A percentile compares a stretch with the other conserved stretches of the same genome.
phyloP scores from a whole-genome alignment of 805 yeast species.

The Sugiyamaella lignohabitans region DNA sequence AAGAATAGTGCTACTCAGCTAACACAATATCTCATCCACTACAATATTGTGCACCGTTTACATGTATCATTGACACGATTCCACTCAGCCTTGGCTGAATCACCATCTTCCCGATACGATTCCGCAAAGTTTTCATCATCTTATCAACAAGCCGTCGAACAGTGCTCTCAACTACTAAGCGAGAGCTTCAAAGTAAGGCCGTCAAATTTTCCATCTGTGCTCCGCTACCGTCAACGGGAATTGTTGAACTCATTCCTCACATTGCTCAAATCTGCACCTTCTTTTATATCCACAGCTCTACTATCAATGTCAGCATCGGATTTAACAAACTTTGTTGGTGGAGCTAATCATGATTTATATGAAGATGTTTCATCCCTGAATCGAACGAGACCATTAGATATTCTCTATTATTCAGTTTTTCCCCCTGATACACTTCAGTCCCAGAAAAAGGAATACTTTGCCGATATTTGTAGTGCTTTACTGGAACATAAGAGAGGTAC shows the following conservation, averaged over 20 bases:
- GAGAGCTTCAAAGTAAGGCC: constrained; percentile 6
- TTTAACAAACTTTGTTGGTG: constrained; percentile 15
- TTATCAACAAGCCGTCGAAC: constrained; percentile 19
- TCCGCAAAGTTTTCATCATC: constrained; percentile 16
- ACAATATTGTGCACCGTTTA: constrained; percentile 17
- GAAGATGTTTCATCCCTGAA: constrained; percentile 22
- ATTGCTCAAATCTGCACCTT: constrained; percentile 30
- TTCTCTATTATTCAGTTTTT: constrained; percentile 28
- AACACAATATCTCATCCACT: constrained; percentile 15
- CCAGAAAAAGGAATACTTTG: constrained; percentile 25
- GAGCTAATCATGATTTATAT: constrained; percentile 13
- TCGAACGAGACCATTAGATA: constrained; percentile 26
- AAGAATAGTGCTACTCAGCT: constrained; percentile 11
- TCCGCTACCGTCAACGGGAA: constrained; percentile 26
- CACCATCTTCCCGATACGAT: constrained; percentile 11
- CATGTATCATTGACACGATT: constrained; percentile 12
- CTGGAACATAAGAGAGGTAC: constrained; percentile 20
- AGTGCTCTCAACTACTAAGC: constrained; percentile 13
- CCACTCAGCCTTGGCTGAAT: constrained; percentile 8
- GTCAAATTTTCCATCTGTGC: constrained; percentile 12
- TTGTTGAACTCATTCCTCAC: constrained; percentile 30
- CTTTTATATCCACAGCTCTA: constrained; percentile 29
- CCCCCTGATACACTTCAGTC: constrained; percentile 21
- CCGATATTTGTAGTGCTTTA: constrained; percentile 22
- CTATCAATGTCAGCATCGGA: constrained; percentile 21